Evolutionary conservation across 768 basidiomycete species (phyloP).

Genomic region (Termitomyces heimii): DNA sequence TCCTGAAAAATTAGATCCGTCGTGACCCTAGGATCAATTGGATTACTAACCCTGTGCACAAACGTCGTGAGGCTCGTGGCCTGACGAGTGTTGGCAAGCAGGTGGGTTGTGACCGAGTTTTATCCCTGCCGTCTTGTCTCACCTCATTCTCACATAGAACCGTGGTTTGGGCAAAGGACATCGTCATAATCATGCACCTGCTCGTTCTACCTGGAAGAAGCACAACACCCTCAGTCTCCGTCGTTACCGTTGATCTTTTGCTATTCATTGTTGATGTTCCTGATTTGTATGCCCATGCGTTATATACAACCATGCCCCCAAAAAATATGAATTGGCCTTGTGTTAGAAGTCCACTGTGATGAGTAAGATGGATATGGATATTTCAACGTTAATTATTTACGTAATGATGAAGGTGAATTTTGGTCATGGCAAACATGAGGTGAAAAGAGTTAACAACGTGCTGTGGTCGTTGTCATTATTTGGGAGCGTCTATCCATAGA

Average conservation of each 20-base stretch:
- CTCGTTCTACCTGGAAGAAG: slow-evolving; percentile 90
- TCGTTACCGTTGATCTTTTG: slow-evolving; percentile 68
- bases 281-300: slow-evolving; percentile 19
- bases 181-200: slow-evolving; percentile 89
- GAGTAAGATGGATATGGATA: neutral
- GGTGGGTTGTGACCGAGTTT: slow-evolving; percentile 35
- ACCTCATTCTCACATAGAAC: slow-evolving; percentile 48
- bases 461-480: neutral
- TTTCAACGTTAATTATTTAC: no score
- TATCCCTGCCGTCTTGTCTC: neutral
- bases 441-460: slow-evolving; percentile 4
- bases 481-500: neutral
- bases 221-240: slow-evolving; percentile 97
- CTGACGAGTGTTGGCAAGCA: slow-evolving; percentile 96
- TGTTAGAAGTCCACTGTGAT: neutral
- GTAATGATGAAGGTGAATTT: neutral
- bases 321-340: neutral
- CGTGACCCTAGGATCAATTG: slow-evolving; percentile 98
- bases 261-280: slow-evolving; percentile 17
- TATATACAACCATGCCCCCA: slow-evolving; percentile 11
- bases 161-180: slow-evolving; percentile 96
- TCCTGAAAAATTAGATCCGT: slow-evolving; percentile 55
- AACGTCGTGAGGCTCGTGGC: slow-evolving; percentile 95
- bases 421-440: slow-evolving; percentile 10
- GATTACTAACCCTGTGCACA: slow-evolving; percentile 98